Percentiles rank a stretch among this genome's conserved stretches.
These are phyloP conservation scores for Saturnispora saitoi DNA, from an alignment of 805 yeast species.

Conservation along the genomic window DNA sequence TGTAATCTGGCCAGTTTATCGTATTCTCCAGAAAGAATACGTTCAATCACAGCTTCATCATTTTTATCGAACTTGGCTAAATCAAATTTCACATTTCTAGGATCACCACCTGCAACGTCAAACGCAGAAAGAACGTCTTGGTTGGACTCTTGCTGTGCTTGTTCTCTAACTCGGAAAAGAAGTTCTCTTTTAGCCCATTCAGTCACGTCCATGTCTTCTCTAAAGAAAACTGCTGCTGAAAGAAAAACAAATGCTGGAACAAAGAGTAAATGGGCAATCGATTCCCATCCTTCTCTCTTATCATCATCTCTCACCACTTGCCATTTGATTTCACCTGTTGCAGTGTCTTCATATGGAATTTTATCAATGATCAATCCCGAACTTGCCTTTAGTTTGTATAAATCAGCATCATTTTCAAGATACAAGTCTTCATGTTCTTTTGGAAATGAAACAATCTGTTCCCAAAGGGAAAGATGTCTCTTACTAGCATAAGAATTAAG, in stretches of 20 bases:
- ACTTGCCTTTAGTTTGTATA: constrained; percentile 46
- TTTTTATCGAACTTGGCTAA: constrained; percentile 52
- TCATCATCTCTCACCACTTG: constrained; percentile 59
- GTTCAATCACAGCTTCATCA: constrained; percentile 71
- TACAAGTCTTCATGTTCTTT: constrained; percentile 45
- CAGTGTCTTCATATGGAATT: constrained; percentile 72
- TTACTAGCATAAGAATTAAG: constrained; percentile 51
- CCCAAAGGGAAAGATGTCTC: constrained; percentile 44
- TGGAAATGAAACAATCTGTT: constrained; percentile 37
- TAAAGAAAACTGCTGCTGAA: constrained; percentile 42
- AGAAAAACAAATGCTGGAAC: constrained; percentile 61
- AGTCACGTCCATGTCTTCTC: constrained; percentile 40
- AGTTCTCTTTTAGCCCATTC: constrained; percentile 85
- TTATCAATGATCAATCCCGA: constrained; percentile 70
- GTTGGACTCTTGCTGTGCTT: constrained; percentile 48
- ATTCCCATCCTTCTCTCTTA: constrained; percentile 81
- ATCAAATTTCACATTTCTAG: constrained; percentile 39
- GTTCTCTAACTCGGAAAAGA: constrained; percentile 65
- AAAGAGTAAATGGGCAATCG: constrained; percentile 58
- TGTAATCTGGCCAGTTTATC: constrained; percentile 52
- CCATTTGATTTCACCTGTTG: constrained; percentile 76
- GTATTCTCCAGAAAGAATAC: constrained; percentile 78
- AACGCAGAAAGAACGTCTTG: constrained; percentile 40
- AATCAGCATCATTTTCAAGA: constrained; percentile 52
- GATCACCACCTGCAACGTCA: constrained; percentile 29